Percentiles rank a stretch among this genome's conserved stretches.
These are phyloP conservation scores for Lipomyces mesembrius DNA, from an alignment of 805 yeast genomes.

Conservation along the genomic window DNA sequence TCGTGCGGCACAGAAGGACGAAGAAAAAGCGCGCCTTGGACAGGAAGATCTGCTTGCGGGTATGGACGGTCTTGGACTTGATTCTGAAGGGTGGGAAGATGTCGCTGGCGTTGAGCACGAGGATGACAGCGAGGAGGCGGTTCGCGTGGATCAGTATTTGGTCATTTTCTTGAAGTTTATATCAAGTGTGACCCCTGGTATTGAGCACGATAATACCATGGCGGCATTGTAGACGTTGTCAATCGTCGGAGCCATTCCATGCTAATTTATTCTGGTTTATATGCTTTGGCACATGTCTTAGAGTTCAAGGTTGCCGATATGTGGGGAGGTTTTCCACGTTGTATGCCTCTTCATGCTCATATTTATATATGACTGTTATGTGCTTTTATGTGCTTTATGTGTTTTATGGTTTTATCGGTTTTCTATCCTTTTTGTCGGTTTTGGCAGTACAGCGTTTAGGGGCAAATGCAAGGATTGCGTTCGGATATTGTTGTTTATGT, in stretches of 20 bases:
- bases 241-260: background rate
- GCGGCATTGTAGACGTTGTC: conserved; percentile 59
- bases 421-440: conserved; percentile 3
- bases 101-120: conserved; percentile 34
- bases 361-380: background rate
- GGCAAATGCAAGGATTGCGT: background rate
- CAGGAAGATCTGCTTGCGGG: conserved; percentile 28
- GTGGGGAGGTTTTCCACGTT: background rate
- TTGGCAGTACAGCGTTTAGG: background rate
- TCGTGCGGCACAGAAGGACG: conserved; percentile 17
- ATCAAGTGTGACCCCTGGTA: conserved; percentile 96
- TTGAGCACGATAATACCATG: conserved; percentile 98
- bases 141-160: conserved; percentile 89
- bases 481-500: background rate
- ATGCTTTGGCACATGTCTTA: background rate
- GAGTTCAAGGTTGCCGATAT: background rate
- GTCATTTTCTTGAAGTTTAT: conserved; percentile 90
- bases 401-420: background rate
- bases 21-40: conserved; percentile 12
- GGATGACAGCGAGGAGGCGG: conserved; percentile 63
- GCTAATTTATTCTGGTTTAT: background rate
- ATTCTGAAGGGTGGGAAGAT: conserved; percentile 43
- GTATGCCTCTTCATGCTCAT: conserved; percentile 4
- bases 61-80: conserved; percentile 45
- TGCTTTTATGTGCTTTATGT: background rate